Evolutionary conservation across 1,284 basidiomycete genomes (phyloP), one percentile per base, ranked within the genome.

Genomic region (Erythrobasidium hasegawianum): DNA sequence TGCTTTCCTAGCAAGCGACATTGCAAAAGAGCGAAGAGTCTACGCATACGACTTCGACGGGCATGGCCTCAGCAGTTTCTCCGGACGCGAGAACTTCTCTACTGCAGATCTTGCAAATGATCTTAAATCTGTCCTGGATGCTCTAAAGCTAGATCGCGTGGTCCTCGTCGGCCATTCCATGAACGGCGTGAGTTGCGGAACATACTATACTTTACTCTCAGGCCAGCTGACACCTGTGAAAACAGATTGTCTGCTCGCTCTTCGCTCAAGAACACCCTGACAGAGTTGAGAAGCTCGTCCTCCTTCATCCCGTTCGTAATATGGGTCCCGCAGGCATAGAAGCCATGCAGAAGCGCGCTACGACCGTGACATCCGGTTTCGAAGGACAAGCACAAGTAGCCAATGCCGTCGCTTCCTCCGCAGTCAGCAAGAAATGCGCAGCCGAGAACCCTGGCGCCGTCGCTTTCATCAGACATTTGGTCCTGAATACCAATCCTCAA

Each of bases 101-200:
- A 53, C 71, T 49, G 59, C 56, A 40, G 64, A 60, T 45, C 64
- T 70, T 11, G 68, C 70, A 18, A 59, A 56, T 18, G 72, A 74
- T 47, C 68, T 73, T 24, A 71, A 68, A 49, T 62, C 57, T 13
- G 57, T 75, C 40, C 53, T 74, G 10, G 68, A 67, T 7, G 68
- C 45, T 1, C 67, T 71, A 0, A 38, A 52, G 13, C 57, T 72
- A 11, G 38, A 54, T 16, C 64, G 64, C 56, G 69, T 71, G n/a
- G 67, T 74, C n/a, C 62, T 75, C 13, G 41, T 71, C 18, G 74
- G 65, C 5, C 74, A 75, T 69, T 74, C 73, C n/a, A 72, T 75
- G 71, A 72, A 71, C 22, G 74, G 71, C 1, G 72, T 74, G 38
- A 69, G 72, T 70, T 38, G 8, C 8, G 5, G 33, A 33, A 33